phyloP scores from a whole-genome alignment of 2,329 filamentous ascomycete genomes.

The Pestalotiopsis sp. region DNA sequence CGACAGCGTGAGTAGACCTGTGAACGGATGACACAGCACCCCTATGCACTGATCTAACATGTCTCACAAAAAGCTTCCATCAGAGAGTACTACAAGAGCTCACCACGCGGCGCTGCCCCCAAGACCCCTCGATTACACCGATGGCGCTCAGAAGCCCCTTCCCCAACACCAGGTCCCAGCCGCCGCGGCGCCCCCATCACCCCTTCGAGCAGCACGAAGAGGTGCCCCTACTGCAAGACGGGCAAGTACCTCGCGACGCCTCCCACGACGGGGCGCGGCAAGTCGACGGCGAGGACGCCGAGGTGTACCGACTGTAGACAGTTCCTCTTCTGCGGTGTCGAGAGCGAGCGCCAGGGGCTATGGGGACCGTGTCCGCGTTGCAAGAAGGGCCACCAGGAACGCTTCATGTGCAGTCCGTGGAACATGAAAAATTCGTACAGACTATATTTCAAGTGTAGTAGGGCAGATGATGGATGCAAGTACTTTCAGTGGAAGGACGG shows the following conservation, averaged over 20 bases:
- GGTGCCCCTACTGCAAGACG: not conserved
- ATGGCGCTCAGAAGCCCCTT: not conserved
- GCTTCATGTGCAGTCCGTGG: not conserved
- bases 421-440: not conserved
- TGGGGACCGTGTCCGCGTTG: not conserved
- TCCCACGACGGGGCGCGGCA: not conserved
- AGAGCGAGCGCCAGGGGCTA: not conserved
- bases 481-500: slow-evolving; percentile 2
- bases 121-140: not conserved
- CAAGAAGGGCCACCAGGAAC: not conserved
- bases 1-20: not conserved
- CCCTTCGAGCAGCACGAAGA: not conserved
- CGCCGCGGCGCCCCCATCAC: not conserved
- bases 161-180: not conserved
- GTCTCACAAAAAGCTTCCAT: not conserved
- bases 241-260: not conserved
- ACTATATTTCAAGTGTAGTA: slow-evolving; percentile 3
- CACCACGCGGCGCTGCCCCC: not conserved
- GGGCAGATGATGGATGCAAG: not conserved
- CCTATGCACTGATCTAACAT: not conserved
- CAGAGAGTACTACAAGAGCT: not conserved
- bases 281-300: not conserved
- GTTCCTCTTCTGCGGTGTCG: not conserved
- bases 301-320: slow-evolving; percentile 2
- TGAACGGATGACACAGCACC: not conserved